A percentile compares a stretch with the other conserved stretches of the same genome.
These are phyloP conservation scores for Trametes pubescens DNA, from an alignment of 1,284 basidiomycete species.

Conservation along the genomic window DNA sequence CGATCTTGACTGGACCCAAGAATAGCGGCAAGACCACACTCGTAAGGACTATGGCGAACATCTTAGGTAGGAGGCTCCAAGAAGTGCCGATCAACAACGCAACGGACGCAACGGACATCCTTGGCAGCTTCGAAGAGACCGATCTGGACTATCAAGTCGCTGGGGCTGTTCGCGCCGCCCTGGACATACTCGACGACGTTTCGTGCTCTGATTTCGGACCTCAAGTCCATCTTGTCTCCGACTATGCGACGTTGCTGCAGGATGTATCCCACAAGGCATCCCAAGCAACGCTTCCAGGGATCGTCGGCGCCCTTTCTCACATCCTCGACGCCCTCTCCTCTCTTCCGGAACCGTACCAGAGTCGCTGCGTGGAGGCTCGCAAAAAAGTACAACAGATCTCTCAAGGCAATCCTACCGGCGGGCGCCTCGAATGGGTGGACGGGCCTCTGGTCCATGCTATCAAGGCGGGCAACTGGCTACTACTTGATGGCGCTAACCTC, in stretches of 20 bases:
- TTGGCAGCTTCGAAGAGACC: slow-evolving; percentile 96
- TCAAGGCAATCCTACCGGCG: slow-evolving; percentile 40
- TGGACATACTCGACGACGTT: slow-evolving; percentile 50
- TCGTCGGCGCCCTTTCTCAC: slow-evolving; percentile 3
- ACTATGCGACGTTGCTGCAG: slow-evolving; percentile 18
- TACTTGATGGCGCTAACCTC: slow-evolving; percentile 94
- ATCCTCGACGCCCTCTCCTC: slow-evolving; percentile 18
- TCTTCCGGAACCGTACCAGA: slow-evolving; percentile 14
- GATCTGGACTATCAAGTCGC: slow-evolving; percentile 55
- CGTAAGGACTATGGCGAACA: slow-evolving; percentile 75
- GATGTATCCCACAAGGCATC: neutral
- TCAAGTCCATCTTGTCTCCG: slow-evolving; percentile 28
- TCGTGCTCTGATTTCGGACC: slow-evolving; percentile 50
- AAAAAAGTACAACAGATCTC: slow-evolving; percentile 26
- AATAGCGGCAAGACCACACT: slow-evolving; percentile 86
- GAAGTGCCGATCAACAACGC: slow-evolving; percentile 88
- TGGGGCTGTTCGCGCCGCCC: slow-evolving; percentile 50
- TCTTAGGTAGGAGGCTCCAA: slow-evolving; percentile 73
- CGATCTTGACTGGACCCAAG: slow-evolving; percentile 85
- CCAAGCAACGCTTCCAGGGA: neutral
- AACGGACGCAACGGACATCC: slow-evolving; percentile 93
- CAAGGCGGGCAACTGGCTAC: slow-evolving; percentile 88
- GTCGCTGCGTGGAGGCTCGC: slow-evolving; percentile 16
- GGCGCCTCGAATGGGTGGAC: slow-evolving; percentile 95
- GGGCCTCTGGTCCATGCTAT: slow-evolving; percentile 93